Base-by-base conservation (phyloP, 208 protist species). In the Trypanosoma grayi region DNA sequence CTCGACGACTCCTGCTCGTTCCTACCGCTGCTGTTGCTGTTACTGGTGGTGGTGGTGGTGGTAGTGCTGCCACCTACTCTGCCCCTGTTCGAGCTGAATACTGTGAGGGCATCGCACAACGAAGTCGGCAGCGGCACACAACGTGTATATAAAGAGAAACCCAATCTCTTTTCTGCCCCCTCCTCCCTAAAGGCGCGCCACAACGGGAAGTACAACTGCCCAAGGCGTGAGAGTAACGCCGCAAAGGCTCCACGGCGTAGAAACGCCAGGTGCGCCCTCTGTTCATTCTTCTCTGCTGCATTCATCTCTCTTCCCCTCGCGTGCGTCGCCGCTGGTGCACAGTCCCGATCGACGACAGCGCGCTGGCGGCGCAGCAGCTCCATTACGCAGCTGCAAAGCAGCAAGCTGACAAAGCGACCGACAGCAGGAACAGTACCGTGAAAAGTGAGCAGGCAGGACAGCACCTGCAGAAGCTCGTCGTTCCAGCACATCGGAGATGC, bases 371-470 rank as follows among this genome's bases (percentile, higher is more conserved):
- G 34, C 14, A 65, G 1, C n/a, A 57, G 22, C 13, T 46, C 24
- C 37, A 56, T 24, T 9, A 65, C 37, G 39, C 57, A 55, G 22
- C 37, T 57, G 37, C 37, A 37, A 2, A 65, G 37, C 20, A 65
- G 8, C 6, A 65, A 34, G 37, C 59, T 56, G 8, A 65, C 4
- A 57, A 65, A 65, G 16, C 48, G 48, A 1, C 59, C 59, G 7
- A 65, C 59, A n/a, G 48, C 47, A 30, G 59, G 59, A 2, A 65
- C 45, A 39, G 14, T 57, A 5, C 59, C 59, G 25, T 65, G 59
- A 57, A 65, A 65, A 13, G 50, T 48, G n/a, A 65, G 16, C 7
- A 65, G 20, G 33, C 1, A 50, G 2, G 37, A 57, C 14, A 65
- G 25, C 31, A 34, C 46, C 2, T 53, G 48, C 20, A 65, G 50